These are phyloP conservation scores for Nothophytophthora sp. DNA, from an alignment of 352 stramenopile genomes.

Conservation along the genomic window DNA sequence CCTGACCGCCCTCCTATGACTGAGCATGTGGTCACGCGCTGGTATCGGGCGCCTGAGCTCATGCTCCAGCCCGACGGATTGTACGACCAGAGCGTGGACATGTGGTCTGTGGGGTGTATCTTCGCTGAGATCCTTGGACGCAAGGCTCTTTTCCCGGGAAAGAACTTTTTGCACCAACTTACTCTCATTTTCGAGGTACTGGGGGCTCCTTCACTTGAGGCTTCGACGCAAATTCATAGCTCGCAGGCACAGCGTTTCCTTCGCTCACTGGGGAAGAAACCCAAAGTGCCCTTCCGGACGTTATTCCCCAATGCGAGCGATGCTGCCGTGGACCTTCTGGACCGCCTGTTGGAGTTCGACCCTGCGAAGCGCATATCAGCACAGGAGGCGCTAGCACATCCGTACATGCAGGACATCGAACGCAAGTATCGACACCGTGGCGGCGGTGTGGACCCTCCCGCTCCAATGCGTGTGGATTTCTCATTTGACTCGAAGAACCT, in stretches of 20 bases:
- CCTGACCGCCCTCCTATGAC: slow-evolving; percentile 60
- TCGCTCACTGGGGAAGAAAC: slow-evolving; percentile 58
- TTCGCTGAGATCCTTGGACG: slow-evolving; percentile 78
- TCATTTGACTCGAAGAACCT: slow-evolving; percentile 79
- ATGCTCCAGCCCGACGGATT: slow-evolving; percentile 90
- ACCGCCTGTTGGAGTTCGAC: slow-evolving; percentile 70
- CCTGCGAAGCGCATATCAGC: slow-evolving; percentile 52
- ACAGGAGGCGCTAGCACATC: slow-evolving; percentile 60
- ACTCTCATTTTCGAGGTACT: slow-evolving; percentile 81
- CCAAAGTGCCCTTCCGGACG: slow-evolving; percentile 47
- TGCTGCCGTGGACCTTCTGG: slow-evolving; percentile 62
- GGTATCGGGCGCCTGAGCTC: slow-evolving; percentile 91
- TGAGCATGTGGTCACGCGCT: slow-evolving; percentile 88
- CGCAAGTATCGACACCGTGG: slow-evolving; percentile 50
- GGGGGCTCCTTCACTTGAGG: slow-evolving; percentile 49
- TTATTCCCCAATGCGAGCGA: slow-evolving; percentile 58
- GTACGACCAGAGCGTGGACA: slow-evolving; percentile 89
- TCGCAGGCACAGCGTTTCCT: slow-evolving; percentile 74
- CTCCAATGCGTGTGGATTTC: slow-evolving; percentile 51
- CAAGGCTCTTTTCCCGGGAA: slow-evolving; percentile 74
- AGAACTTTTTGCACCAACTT: slow-evolving; percentile 84
- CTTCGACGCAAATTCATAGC: slow-evolving; percentile 61
- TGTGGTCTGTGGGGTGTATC: slow-evolving; percentile 91
- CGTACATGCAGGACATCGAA: slow-evolving; percentile 75
- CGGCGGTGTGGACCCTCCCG: slow-evolving; percentile 32